A percentile compares a stretch with the other conserved stretches of the same genome.
phyloP scores from a whole-genome alignment of 306 rosid genomes.

The Vigna angularis region DNA sequence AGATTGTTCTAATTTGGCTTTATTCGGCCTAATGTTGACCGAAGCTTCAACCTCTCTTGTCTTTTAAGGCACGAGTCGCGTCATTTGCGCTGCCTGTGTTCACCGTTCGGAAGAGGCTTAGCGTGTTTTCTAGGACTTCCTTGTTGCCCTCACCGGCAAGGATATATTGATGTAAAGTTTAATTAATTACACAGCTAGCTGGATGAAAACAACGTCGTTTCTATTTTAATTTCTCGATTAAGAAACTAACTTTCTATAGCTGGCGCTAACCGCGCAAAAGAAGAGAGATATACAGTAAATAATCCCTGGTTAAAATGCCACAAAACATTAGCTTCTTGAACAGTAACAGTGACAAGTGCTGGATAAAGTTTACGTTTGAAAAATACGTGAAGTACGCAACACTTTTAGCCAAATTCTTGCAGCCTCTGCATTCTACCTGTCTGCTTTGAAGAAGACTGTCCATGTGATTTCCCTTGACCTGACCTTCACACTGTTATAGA shows the following conservation, averaged over 20 bases:
- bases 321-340: background rate
- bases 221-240: constrained; percentile 4
- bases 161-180: constrained; percentile 43
- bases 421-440: constrained; percentile 29
- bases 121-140: constrained; percentile 48
- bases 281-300: background rate
- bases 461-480: constrained; percentile 40
- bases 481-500: constrained; percentile 38
- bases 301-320: constrained; percentile 19
- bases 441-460: constrained; percentile 34
- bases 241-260: background rate
- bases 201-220: constrained; percentile 42
- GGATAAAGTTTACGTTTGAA: background rate
- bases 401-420: constrained; percentile 5
- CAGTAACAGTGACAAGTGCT: background rate
- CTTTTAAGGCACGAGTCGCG: constrained; percentile 45
- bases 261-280: background rate
- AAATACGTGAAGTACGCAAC: constrained; percentile 11
- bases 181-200: constrained; percentile 42
- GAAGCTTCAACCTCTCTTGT: constrained; percentile 16
- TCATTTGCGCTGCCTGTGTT: constrained; percentile 47
- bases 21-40: constrained; percentile 47
- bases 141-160: constrained; percentile 46
- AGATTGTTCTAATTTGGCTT: constrained; percentile 19
- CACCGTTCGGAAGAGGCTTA: constrained; percentile 27